Evolutionary conservation across 2,329 filamentous ascomycete species (phyloP).

Genomic region (Aspergillus brunneoviolaceus): DNA sequence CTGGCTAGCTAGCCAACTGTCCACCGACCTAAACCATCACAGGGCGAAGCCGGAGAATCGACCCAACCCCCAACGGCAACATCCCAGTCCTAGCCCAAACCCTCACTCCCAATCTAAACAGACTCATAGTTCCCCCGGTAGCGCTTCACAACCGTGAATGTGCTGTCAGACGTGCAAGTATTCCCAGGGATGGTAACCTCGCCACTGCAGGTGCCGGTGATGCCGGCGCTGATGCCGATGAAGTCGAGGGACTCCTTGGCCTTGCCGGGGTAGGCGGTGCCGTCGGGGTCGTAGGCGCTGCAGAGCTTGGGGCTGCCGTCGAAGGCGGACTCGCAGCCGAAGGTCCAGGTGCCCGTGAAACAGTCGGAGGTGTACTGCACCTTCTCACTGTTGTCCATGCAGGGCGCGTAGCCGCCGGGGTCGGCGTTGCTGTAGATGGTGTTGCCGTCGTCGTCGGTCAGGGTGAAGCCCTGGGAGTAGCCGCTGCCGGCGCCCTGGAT

Average conservation of each 20-base stretch:
- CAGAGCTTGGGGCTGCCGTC: conserved; percentile 3
- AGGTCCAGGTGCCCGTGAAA: neutral
- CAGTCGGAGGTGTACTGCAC: neutral
- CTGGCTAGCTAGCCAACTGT: too few species aligned
- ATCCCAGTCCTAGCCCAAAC: too few species aligned
- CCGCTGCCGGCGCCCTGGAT: neutral
- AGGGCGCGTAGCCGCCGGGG: neutral
- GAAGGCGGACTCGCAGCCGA: conserved; percentile 4
- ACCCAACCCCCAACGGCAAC: too few species aligned
- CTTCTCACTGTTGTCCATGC: neutral
- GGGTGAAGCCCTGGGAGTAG: neutral
- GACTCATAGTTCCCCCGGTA: neutral
- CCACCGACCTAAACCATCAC: too few species aligned
- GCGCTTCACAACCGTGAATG: neutral
- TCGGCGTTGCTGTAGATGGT: neutral
- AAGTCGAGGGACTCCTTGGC: neutral
- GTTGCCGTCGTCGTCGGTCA: neutral
- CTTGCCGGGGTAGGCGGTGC: neutral
- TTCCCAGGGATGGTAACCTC: neutral
- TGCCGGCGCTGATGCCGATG: conserved; percentile 5
- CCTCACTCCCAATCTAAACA: too few species aligned
- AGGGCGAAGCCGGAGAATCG: too few species aligned
- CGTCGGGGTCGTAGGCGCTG: conserved; percentile 3
- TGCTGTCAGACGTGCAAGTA: neutral
- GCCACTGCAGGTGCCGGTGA: neutral